A percentile compares a stretch with the other conserved stretches of the same genome.
phyloP scores from a whole-genome alignment of 2,329 filamentous ascomycete species.

The Botrytis galanthina region DNA sequence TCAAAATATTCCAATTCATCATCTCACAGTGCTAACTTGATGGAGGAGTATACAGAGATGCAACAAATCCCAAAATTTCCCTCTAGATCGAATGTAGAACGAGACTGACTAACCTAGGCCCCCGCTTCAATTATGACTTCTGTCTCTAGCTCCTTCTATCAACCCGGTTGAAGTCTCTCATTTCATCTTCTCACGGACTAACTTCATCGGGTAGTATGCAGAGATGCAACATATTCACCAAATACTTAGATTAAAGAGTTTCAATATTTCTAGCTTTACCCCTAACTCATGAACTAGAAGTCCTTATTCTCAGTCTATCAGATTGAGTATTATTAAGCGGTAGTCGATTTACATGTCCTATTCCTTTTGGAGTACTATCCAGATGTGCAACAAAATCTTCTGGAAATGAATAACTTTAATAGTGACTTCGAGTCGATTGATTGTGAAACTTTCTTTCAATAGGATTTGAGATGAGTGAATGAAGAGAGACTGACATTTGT shows the following conservation, averaged over 20 bases:
- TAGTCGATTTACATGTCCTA: background rate
- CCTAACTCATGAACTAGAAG: background rate
- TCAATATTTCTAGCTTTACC: background rate
- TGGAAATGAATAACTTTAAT: background rate
- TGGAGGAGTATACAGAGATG: background rate
- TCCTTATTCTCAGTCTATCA: background rate
- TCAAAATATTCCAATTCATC: background rate
- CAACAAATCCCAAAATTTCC: background rate
- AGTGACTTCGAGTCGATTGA: no score
- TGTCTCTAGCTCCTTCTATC: no score
- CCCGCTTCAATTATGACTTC: no score
- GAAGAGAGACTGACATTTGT: background rate
- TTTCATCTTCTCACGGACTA: background rate
- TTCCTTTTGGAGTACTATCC: background rate
- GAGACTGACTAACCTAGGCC: no score
- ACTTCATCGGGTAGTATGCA: background rate
- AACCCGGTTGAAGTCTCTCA: no score
- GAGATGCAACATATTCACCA: background rate
- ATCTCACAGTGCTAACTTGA: background rate
- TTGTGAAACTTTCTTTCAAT: background rate
- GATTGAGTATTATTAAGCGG: background rate
- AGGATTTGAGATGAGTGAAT: background rate
- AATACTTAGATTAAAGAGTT: background rate
- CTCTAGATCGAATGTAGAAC: no score
- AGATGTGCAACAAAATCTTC: background rate